A percentile compares a stretch with the other conserved stretches of the same genome.
These are phyloP conservation scores for Inonotus hispidus DNA, from an alignment of 1,284 basidiomycete genomes.

Conservation along the genomic window DNA sequence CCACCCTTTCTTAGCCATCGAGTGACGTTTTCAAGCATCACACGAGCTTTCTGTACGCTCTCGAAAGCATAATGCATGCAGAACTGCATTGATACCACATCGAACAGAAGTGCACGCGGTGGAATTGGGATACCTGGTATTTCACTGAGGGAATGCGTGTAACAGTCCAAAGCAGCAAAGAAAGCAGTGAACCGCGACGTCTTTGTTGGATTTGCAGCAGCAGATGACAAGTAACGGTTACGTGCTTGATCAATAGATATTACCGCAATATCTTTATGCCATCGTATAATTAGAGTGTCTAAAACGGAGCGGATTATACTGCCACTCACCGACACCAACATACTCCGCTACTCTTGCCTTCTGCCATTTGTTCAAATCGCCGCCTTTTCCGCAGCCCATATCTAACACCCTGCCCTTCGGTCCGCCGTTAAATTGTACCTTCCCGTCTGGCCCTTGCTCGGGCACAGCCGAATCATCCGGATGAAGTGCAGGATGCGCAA, in stretches of 20 bases:
- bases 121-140: constrained; percentile 41
- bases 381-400: constrained; percentile 97
- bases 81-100: constrained; percentile 97
- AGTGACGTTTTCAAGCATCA: constrained; percentile 92
- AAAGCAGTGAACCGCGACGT: constrained; percentile 64
- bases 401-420: constrained; percentile 77
- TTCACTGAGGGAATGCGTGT: constrained; percentile 63
- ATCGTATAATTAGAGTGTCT: neutral
- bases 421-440: constrained; percentile 19
- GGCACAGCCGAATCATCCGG: constrained; percentile 27
- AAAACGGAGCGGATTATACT: constrained; percentile 2
- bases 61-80: constrained; percentile 99
- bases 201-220: constrained; percentile 36
- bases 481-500: constrained; percentile 61
- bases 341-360: constrained; percentile 81
- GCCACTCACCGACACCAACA: constrained; percentile 71
- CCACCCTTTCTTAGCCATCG: constrained; percentile 80
- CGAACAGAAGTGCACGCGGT: constrained; percentile 63
- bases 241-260: constrained; percentile 90
- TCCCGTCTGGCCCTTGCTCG: constrained; percentile 29
- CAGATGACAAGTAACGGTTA: constrained; percentile 45
- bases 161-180: constrained; percentile 91
- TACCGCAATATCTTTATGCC: constrained; percentile 77
- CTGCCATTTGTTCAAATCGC: constrained; percentile 94
- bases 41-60: constrained; percentile 75